Evolutionary conservation across 2,329 filamentous ascomycete genomes (phyloP).

Genomic region (Alternaria angustiovoidea): DNA sequence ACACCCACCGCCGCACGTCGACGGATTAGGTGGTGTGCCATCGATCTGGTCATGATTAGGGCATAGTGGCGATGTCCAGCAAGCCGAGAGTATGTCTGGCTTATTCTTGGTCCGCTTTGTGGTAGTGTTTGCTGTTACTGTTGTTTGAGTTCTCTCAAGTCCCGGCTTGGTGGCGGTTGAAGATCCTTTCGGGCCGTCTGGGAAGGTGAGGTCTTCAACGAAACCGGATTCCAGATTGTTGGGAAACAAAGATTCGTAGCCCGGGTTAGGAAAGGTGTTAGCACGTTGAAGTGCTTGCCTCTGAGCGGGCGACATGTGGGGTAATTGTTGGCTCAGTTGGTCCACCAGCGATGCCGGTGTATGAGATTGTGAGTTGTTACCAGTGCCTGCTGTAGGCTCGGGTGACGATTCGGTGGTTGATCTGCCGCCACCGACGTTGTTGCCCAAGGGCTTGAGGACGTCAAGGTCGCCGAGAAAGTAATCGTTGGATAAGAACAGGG

Average conservation of each 20-base stretch:
- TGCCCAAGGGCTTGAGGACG: constrained; percentile 48
- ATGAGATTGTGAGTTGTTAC: constrained; percentile 32
- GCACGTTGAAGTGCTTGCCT: constrained; percentile 37
- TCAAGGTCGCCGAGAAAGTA: constrained; percentile 53
- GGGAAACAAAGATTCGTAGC: constrained; percentile 49
- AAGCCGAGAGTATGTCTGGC: constrained; percentile 50
- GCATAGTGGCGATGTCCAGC: constrained; percentile 54
- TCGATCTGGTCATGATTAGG: constrained; percentile 51
- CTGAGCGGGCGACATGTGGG: constrained; percentile 37
- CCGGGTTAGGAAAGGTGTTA: constrained; percentile 45
- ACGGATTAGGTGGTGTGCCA: constrained; percentile 50
- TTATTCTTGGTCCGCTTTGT: constrained; percentile 48
- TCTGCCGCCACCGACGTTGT: constrained; percentile 39
- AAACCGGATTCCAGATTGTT: constrained; percentile 47
- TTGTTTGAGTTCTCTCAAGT: constrained; percentile 27
- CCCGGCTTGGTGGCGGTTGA: constrained; percentile 22
- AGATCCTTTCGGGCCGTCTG: constrained; percentile 42
- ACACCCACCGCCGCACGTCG: constrained; percentile 52
- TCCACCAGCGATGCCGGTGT: constrained; percentile 34
- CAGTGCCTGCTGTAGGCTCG: constrained; percentile 38
- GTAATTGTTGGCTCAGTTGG: constrained; percentile 33
- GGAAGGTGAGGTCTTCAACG: constrained; percentile 50
- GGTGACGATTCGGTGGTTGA: constrained; percentile 51
- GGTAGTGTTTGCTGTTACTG: constrained; percentile 23
- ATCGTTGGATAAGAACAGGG: constrained; percentile 49